Evolutionary conservation across 2,329 filamentous ascomycete species (phyloP).

Genomic region (Penicillium sp.): DNA sequence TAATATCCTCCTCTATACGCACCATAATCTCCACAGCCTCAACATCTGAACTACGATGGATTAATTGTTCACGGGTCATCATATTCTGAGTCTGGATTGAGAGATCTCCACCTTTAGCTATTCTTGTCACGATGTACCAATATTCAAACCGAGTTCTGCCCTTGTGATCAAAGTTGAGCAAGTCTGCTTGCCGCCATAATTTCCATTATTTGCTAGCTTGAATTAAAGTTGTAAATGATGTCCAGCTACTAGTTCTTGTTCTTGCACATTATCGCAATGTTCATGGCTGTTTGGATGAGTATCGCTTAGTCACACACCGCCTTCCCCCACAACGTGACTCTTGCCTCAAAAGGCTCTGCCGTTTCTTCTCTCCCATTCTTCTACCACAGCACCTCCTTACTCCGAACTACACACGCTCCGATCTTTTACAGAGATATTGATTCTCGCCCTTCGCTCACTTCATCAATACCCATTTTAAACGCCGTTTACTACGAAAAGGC

Average conservation of each 20-base stretch:
- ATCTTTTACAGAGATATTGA: constrained; percentile 33
- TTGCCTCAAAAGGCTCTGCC: constrained; percentile 39
- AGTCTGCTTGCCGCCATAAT: neutral
- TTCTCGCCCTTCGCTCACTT: constrained; percentile 32
- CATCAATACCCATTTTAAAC: constrained; percentile 41
- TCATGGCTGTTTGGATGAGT: neutral
- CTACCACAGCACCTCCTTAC: constrained; percentile 24
- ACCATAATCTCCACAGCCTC: constrained; percentile 3
- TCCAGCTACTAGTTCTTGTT: neutral
- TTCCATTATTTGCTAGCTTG: neutral
- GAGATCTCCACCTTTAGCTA: neutral
- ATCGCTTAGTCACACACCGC: constrained; percentile 35
- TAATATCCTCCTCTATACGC: constrained; percentile 8
- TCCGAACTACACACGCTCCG: constrained; percentile 16
- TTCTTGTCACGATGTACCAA: constrained; percentile 12
- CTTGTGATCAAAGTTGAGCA: constrained; percentile 6
- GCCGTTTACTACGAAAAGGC: constrained; percentile 58
- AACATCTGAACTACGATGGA: neutral
- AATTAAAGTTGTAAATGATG: neutral
- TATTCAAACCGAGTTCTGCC: constrained; percentile 6
- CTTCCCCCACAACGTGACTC: constrained; percentile 32
- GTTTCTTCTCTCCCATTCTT: constrained; percentile 30
- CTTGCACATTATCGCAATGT: constrained; percentile 2
- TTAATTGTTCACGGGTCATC: neutral
- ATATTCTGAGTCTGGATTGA: neutral